These are phyloP conservation scores for Blastomyces gilchristii DNA, from an alignment of 2,329 filamentous ascomycete species.

Conservation along the genomic window DNA sequence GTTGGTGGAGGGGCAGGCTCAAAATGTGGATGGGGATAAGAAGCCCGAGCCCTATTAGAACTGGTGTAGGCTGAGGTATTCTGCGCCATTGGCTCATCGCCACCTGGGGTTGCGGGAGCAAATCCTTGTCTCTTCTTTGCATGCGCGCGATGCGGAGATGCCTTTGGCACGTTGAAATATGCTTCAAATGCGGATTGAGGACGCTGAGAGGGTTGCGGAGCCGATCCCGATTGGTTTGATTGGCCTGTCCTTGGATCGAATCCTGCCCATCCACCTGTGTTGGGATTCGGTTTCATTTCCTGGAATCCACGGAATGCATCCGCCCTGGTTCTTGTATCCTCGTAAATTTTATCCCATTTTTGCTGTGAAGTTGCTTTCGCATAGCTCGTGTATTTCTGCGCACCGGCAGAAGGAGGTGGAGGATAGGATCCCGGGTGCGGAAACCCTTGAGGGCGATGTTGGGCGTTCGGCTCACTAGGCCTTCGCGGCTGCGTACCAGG, in stretches of 20 bases:
- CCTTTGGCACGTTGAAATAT: conserved; percentile 25
- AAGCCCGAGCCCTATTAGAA: conserved; percentile 25
- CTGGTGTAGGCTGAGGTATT: conserved; percentile 43
- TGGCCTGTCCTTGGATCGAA: conserved; percentile 32
- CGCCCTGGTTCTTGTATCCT: conserved; percentile 33
- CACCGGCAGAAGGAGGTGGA: conserved; percentile 27
- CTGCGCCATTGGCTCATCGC: conserved; percentile 48
- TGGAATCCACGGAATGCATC: conserved; percentile 38
- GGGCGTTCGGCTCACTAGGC: conserved; percentile 14
- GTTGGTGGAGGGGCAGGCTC: conserved; percentile 33
- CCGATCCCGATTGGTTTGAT: conserved; percentile 12
- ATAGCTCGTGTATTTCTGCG: conserved; percentile 34
- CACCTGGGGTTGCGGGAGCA: conserved; percentile 48
- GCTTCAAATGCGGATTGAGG: conserved; percentile 34
- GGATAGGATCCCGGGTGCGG: conserved; percentile 19
- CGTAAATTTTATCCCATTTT: conserved; percentile 31
- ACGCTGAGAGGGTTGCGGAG: conserved; percentile 18
- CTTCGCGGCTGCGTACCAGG: background rate
- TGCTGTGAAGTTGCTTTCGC: conserved; percentile 32
- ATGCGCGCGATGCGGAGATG: conserved; percentile 29
- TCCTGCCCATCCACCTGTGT: conserved; percentile 27
- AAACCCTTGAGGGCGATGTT: conserved; percentile 18
- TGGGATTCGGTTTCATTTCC: conserved; percentile 30
- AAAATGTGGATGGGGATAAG: conserved; percentile 28
- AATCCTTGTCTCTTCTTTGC: conserved; percentile 47